A percentile compares a stretch with the other conserved stretches of the same genome.
Evolutionary conservation across 306 rosid species (phyloP).

Genomic region (Cyclanthera cordifolia): DNA sequence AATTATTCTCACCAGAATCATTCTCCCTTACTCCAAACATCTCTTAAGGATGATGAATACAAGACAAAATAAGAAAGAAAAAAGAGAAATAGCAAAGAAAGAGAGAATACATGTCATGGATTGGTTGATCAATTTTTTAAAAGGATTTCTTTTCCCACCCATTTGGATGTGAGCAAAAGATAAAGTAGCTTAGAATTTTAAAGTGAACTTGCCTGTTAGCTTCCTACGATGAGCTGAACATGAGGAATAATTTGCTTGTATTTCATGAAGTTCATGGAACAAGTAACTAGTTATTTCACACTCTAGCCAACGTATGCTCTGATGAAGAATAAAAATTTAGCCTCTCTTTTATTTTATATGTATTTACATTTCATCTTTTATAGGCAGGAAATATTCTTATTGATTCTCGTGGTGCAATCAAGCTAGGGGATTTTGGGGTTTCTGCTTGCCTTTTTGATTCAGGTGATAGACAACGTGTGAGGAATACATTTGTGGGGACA

Average conservation of each 20-base stretch:
- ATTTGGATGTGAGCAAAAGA: background rate
- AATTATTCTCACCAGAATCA: too few species aligned
- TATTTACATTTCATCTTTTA: background rate
- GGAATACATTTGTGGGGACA: constrained; percentile 91
- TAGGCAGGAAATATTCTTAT: constrained; percentile 82
- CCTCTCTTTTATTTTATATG: background rate
- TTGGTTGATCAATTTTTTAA: too few species aligned
- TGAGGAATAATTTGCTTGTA: background rate
- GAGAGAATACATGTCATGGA: background rate
- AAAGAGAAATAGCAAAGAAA: background rate
- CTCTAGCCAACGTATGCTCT: background rate
- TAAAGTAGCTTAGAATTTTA: background rate
- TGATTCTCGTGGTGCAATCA: constrained; percentile 56
- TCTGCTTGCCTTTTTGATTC: constrained; percentile 92
- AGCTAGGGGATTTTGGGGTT: constrained; percentile 91
- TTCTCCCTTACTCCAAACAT: too few species aligned
- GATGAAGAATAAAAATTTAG: background rate
- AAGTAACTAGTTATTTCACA: background rate
- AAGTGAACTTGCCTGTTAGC: background rate
- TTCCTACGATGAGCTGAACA: background rate
- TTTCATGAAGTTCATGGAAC: background rate
- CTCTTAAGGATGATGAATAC: too few species aligned
- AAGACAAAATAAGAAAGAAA: background rate
- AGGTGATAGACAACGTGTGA: constrained; percentile 70
- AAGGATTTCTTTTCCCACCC: background rate